Percentiles rank a stretch among this genome's conserved stretches.
Evolutionary conservation across 2,329 filamentous ascomycete genomes (phyloP).

Genomic region (Phyllosticta capitalensis): DNA sequence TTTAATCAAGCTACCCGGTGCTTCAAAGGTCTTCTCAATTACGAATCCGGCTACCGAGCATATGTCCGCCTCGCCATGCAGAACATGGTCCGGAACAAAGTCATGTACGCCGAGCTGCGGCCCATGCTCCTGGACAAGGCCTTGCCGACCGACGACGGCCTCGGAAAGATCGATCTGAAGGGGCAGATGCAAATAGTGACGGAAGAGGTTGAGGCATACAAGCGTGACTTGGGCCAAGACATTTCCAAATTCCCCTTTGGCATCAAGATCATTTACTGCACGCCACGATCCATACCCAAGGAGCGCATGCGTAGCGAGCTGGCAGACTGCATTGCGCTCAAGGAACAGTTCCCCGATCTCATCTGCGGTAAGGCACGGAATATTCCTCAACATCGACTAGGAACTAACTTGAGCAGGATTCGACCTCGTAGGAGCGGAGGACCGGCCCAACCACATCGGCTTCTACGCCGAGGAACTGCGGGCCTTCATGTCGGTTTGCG

Average conservation of each 20-base stretch:
- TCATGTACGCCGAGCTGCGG: slow-evolving; percentile 63
- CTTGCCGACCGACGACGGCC: slow-evolving; percentile 51
- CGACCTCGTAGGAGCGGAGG: slow-evolving; percentile 59
- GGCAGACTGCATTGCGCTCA: slow-evolving; percentile 53
- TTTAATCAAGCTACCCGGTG: slow-evolving; percentile 62
- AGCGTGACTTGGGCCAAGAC: slow-evolving; percentile 29
- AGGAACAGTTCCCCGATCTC: slow-evolving; percentile 45
- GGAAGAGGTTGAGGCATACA: slow-evolving; percentile 41
- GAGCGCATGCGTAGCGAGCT: slow-evolving; percentile 43
- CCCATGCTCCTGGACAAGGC: slow-evolving; percentile 61
- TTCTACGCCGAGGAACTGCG: slow-evolving; percentile 50
- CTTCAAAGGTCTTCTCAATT: slow-evolving; percentile 65
- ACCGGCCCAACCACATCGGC: slow-evolving; percentile 51
- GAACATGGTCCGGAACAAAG: slow-evolving; percentile 53
- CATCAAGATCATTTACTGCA: slow-evolving; percentile 63
- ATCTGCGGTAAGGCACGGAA: slow-evolving; percentile 48
- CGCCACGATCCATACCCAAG: slow-evolving; percentile 50
- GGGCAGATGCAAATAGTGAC: slow-evolving; percentile 54
- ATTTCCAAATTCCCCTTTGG: slow-evolving; percentile 47
- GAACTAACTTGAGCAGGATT: slow-evolving; percentile 41
- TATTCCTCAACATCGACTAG: too few relatives aligned
- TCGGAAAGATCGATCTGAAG: slow-evolving; percentile 41
- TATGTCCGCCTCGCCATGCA: slow-evolving; percentile 53
- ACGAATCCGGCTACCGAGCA: slow-evolving; percentile 50
- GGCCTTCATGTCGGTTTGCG: slow-evolving; percentile 46